Percentiles rank a stretch among this genome's conserved stretches.
phyloP scores from a whole-genome alignment of 164 flowering plant genomes.

The Umbellularia californica region DNA sequence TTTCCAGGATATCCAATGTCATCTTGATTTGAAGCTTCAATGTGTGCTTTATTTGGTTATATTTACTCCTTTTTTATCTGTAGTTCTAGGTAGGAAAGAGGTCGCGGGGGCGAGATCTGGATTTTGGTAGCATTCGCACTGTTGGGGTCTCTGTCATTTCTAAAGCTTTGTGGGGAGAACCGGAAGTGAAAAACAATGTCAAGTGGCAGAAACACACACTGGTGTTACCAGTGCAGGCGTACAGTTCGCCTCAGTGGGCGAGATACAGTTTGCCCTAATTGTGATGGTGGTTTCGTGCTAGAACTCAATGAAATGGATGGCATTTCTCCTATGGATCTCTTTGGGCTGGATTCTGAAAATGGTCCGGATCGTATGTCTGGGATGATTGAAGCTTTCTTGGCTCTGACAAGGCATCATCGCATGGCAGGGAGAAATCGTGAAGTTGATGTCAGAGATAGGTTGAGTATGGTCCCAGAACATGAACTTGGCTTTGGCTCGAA shows the following conservation, averaged over 20 bases:
- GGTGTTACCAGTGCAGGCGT: constrained; percentile 70
- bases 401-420: constrained; percentile 66
- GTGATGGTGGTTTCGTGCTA: constrained; percentile 69
- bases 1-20: background rate
- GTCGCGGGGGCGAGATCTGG: constrained; percentile 1
- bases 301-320: constrained; percentile 52
- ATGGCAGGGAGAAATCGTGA: constrained; percentile 37
- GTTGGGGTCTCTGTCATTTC: background rate
- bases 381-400: constrained; percentile 67
- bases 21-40: background rate
- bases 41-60: background rate
- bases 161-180: background rate
- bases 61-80: background rate
- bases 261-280: constrained; percentile 49
- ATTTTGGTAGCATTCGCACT: background rate
- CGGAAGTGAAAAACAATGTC: constrained; percentile 39
- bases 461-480: constrained; percentile 33
- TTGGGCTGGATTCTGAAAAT: constrained; percentile 36
- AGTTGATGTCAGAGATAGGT: constrained; percentile 44
- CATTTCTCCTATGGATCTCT: constrained; percentile 36
- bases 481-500: constrained; percentile 35
- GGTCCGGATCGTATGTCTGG: constrained; percentile 47
- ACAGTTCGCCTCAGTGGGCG: constrained; percentile 51
- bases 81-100: background rate
- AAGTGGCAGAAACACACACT: constrained; percentile 59